Percentiles rank a stretch among this genome's conserved stretches.
Evolutionary conservation across 805 yeast genomes (phyloP).

Genomic region (Candida gorgasii): DNA sequence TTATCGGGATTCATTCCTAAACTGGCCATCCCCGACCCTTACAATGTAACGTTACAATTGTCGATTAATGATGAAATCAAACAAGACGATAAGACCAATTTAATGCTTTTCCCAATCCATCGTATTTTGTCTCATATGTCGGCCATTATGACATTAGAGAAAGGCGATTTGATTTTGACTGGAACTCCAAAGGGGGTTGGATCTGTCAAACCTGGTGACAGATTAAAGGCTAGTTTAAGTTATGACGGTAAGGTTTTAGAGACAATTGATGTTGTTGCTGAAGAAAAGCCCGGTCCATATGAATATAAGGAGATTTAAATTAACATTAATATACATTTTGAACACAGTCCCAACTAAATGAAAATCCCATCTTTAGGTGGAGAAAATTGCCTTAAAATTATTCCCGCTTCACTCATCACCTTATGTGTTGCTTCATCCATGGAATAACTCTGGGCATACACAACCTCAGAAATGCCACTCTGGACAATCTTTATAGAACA

Average conservation of each 20-base stretch:
- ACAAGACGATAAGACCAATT: conserved; percentile 73
- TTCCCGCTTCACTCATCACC: conserved; percentile 75
- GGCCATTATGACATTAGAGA: conserved; percentile 83
- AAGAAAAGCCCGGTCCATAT: conserved; percentile 50
- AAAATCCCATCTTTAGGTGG: conserved; percentile 44
- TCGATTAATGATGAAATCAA: conserved; percentile 67
- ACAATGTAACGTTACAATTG: conserved; percentile 62
- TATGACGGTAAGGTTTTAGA: conserved; percentile 58
- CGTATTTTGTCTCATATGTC: conserved; percentile 79
- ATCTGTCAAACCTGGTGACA: conserved; percentile 73
- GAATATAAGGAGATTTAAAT: conserved; percentile 31
- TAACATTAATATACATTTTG: background rate
- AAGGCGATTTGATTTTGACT: conserved; percentile 88
- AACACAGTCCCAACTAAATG: conserved; percentile 20
- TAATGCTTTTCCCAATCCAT: conserved; percentile 90
- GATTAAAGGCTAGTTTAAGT: conserved; percentile 60
- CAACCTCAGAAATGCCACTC: conserved; percentile 86
- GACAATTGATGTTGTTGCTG: conserved; percentile 55
- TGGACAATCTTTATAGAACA: conserved; percentile 96
- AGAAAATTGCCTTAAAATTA: conserved; percentile 55
- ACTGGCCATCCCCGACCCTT: conserved; percentile 66
- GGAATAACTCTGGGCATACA: conserved; percentile 86
- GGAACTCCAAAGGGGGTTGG: conserved; percentile 99
- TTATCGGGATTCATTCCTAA: conserved; percentile 74
- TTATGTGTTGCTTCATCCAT: conserved; percentile 81